Evolutionary conservation across 495 filamentous ascomycete genomes (phyloP).

Genomic region (Daldinia caldariorum): DNA sequence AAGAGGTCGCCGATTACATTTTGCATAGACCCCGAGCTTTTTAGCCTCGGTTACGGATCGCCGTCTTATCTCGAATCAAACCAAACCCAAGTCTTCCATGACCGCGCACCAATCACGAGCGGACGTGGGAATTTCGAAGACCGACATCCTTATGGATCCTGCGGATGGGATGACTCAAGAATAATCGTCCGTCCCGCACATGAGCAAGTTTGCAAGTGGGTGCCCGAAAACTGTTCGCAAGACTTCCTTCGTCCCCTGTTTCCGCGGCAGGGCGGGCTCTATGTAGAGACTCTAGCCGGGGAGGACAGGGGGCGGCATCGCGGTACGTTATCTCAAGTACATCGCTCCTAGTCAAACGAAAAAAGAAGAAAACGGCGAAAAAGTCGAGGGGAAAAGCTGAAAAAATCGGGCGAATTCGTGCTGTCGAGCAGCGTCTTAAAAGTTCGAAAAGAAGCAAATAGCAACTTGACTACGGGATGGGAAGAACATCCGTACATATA

Average conservation of each 20-base stretch:
- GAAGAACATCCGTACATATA: constrained; percentile 34
- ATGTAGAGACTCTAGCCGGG: not conserved
- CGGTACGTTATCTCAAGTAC: not conserved
- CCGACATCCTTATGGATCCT: constrained; percentile 16
- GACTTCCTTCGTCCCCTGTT: constrained; percentile 10
- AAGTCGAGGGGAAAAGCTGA: constrained; percentile 18
- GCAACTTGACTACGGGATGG: constrained; percentile 14
- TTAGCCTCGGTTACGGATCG: not conserved
- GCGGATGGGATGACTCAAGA: not conserved
- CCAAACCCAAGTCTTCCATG: not conserved
- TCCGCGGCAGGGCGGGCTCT: constrained; percentile 1
- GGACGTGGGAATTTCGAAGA: constrained; percentile 3
- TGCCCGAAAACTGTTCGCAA: constrained; percentile 11
- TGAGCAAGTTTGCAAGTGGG: constrained; percentile 31
- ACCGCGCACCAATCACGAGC: constrained; percentile 9
- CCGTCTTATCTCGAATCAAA: not conserved
- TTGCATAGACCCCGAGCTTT: not conserved
- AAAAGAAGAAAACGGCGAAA: not conserved
- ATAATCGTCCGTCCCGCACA: constrained; percentile 15
- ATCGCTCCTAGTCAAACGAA: constrained; percentile 2
- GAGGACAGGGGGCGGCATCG: constrained; percentile 3
- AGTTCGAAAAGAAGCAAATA: constrained; percentile 8
- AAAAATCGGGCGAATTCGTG: constrained; percentile 22
- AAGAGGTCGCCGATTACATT: constrained; percentile 37
- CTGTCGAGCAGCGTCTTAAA: not conserved